Base-by-base conservation (phyloP, 129 eudicot species). In the Erigeron canadensis region DNA sequence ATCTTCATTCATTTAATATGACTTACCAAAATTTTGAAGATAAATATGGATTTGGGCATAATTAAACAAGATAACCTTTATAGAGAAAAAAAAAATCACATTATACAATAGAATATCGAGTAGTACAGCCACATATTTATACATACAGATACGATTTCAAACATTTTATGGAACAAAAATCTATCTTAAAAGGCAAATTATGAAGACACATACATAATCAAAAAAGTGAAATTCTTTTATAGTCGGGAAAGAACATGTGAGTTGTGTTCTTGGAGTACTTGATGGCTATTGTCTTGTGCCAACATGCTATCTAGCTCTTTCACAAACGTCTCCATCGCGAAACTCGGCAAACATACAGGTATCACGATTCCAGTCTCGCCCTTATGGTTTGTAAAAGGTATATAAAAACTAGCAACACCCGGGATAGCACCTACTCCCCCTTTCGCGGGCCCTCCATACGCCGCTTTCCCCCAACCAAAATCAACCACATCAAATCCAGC, bases 381-480 rank as follows among this genome's bases (percentile, higher is more conserved):
- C 16, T 84, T 84, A 43, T 23, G 50, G 43, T 89, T 89, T 57
- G 69, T 76, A 18, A 84, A 80, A 2, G 88, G 88, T 17, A 89
- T 82, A 68, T 84, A 86, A 64, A 85, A 89, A 37, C 93, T 89
- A 3, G 86, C 88, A 9, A 87, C 84, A 4, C 94, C 87, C 0
- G 94, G 89, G 45, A 84, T 81, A 6, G 84, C 85, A 0, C 85
- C 89, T 10, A 87, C 85, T 4, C 93, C 93, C 8, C 89, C 87
- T 71, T 82, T 86, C 4, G 94, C 94, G 3, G 94, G 86, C 5
- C 96, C 96, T 0, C 88, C 94, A 42, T 84, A 89, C 3, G 69
- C 85, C 8, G 94, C 82, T 55, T 75, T 83, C 0, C 96, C 96
- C 96, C 96, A 89, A 15, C 90, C 96, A 21, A 90, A 90, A 55